These are phyloP conservation scores for Aspergillus taichungensis DNA, from an alignment of 495 filamentous ascomycete species.

Conservation along the genomic window DNA sequence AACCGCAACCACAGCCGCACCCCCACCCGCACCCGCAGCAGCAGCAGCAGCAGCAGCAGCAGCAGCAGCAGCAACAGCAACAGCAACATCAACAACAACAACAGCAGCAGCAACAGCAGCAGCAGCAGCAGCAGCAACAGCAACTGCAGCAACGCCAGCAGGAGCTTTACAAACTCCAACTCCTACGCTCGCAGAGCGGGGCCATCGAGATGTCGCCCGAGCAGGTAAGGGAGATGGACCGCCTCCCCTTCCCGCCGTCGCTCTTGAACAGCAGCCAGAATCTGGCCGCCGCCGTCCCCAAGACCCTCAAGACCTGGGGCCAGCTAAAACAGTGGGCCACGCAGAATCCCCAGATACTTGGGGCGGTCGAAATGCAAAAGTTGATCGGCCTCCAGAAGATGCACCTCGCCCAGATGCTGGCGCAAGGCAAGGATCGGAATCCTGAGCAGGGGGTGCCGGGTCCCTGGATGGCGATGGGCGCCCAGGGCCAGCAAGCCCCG, in stretches of 20 bases:
- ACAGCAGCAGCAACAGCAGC: conserved; percentile 22
- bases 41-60: conserved; percentile 25
- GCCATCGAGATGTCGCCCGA: conserved; percentile 35
- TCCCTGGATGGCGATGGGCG: conserved; percentile 16
- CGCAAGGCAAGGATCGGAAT: conserved; percentile 19
- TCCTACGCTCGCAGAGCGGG: conserved; percentile 33
- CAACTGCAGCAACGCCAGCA: conserved; percentile 28
- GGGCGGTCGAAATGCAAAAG: conserved; percentile 31
- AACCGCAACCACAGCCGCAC: conserved; percentile 29
- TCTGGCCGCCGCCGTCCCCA: conserved; percentile 39
- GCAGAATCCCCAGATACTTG: conserved; percentile 38
- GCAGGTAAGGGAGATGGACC: conserved; percentile 42
- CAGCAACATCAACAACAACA: conserved; percentile 25
- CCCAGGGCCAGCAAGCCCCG: conserved; percentile 16
- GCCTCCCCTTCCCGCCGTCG: conserved; percentile 27
- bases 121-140: conserved; percentile 24
- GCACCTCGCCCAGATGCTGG: conserved; percentile 41
- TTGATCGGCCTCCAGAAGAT: conserved; percentile 44
- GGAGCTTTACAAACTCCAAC: conserved; percentile 27
- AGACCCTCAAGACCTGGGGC: conserved; percentile 60
- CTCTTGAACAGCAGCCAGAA: conserved; percentile 28
- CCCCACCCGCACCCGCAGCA: conserved; percentile 24
- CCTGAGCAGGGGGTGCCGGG: conserved; percentile 18
- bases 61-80: conserved; percentile 24
- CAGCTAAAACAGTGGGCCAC: conserved; percentile 57